phyloP scores from a whole-genome alignment of 768 basidiomycete species.

The Hemileccinum impolitum region DNA sequence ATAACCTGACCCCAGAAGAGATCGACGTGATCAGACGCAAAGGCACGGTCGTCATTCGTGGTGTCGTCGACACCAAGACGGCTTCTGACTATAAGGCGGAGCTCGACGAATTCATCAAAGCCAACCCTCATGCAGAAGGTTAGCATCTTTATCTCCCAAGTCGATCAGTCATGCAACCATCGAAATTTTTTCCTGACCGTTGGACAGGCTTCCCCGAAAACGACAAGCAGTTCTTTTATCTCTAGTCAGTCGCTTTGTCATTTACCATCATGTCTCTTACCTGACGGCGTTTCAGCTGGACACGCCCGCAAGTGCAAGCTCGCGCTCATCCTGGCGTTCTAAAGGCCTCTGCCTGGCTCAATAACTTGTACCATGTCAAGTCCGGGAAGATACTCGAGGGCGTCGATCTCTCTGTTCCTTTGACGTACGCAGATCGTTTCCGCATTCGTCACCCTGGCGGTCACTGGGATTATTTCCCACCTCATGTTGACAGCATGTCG shows the following conservation, averaged over 20 bases:
- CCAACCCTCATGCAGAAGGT: slow-evolving; percentile 58
- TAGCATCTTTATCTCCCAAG: background rate
- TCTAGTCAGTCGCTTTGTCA: slow-evolving; percentile 48
- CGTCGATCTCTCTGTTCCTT: slow-evolving; percentile 58
- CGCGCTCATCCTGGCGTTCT: slow-evolving; percentile 66
- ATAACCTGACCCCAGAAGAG: slow-evolving; percentile 42
- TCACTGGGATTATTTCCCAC: slow-evolving; percentile 51
- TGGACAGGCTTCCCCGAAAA: slow-evolving; percentile 48
- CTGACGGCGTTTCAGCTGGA: slow-evolving; percentile 35
- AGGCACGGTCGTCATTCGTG: slow-evolving; percentile 59
- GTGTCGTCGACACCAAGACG: slow-evolving; percentile 55
- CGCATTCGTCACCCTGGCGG: slow-evolving; percentile 68
- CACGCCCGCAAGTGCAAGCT: slow-evolving; percentile 57
- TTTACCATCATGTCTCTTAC: background rate
- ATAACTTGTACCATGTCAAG: slow-evolving; percentile 55
- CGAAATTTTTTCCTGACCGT: background rate
- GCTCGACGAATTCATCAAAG: slow-evolving; percentile 52
- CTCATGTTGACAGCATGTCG: slow-evolving; percentile 50
- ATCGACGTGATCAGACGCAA: slow-evolving; percentile 48
- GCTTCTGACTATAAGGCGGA: slow-evolving; percentile 57
- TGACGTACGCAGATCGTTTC: slow-evolving; percentile 73
- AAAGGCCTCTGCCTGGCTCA: slow-evolving; percentile 54
- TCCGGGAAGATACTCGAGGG: slow-evolving; percentile 39
- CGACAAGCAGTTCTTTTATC: slow-evolving; percentile 71
- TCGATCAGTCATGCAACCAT: background rate